These are phyloP conservation scores for Clonostachys rosea DNA, from an alignment of 2,329 filamentous ascomycete species.

Conservation along the genomic window DNA sequence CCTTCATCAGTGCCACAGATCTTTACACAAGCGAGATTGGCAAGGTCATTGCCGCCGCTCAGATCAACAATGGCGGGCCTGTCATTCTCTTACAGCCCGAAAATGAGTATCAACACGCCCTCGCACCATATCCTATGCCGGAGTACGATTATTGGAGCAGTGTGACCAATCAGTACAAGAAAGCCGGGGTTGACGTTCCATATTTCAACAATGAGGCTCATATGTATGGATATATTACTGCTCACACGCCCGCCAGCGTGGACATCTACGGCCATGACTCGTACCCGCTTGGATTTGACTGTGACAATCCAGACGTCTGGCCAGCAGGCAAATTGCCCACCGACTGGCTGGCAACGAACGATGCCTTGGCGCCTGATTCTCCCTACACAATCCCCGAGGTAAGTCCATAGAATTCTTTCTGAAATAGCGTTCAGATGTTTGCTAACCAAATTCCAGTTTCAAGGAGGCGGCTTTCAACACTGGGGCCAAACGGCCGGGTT, in stretches of 20 bases:
- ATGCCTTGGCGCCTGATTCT: conserved; percentile 57
- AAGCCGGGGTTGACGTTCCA: conserved; percentile 68
- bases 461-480: conserved; percentile 68
- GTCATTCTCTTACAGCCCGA: conserved; percentile 77
- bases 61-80: conserved; percentile 80
- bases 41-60: conserved; percentile 64
- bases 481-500: conserved; percentile 68
- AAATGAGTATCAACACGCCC: conserved; percentile 65
- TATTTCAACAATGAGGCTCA: conserved; percentile 65
- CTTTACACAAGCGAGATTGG: conserved; percentile 61
- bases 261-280: conserved; percentile 4
- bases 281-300: conserved; percentile 38
- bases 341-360: conserved; percentile 47
- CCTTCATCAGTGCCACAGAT: conserved; percentile 62
- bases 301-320: conserved; percentile 1
- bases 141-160: conserved; percentile 66
- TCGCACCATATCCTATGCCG: conserved; percentile 48
- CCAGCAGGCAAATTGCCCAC: conserved; percentile 48
- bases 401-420: conserved; percentile 10
- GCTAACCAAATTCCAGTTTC: conserved; percentile 38
- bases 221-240: conserved; percentile 24
- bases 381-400: conserved; percentile 61
- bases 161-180: conserved; percentile 62
- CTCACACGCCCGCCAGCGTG: conserved; percentile 23
- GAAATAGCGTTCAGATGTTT: not conserved